These are phyloP conservation scores for Fusarium musae DNA, from an alignment of 2,329 filamentous ascomycete genomes.

Conservation along the genomic window DNA sequence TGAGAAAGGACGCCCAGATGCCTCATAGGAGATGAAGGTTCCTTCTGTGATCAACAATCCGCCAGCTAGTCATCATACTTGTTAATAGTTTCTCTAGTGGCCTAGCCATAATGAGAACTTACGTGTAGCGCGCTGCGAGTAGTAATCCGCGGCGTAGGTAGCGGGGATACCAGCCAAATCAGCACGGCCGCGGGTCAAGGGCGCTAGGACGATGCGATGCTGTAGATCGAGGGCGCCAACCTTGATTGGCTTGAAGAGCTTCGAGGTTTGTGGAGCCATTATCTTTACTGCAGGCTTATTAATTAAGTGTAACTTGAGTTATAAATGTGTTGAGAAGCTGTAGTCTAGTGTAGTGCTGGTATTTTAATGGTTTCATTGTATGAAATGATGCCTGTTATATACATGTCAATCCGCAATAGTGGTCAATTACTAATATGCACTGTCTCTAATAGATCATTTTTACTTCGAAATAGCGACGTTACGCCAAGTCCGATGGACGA, in stretches of 20 bases:
- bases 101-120: background rate
- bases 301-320: too few species aligned
- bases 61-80: conserved; percentile 45
- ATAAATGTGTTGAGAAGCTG: too few species aligned
- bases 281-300: background rate
- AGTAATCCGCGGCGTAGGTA: conserved; percentile 55
- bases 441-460: too few species aligned
- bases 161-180: conserved; percentile 45
- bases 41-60: conserved; percentile 57
- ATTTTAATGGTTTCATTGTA: too few species aligned
- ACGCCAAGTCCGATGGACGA: too few species aligned
- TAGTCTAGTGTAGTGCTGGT: too few species aligned
- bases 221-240: conserved; percentile 52
- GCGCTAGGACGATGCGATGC: conserved; percentile 64
- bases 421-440: too few species aligned
- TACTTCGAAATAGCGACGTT: too few species aligned
- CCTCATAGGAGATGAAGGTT: conserved; percentile 53
- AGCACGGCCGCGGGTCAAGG: conserved; percentile 65
- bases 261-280: background rate
- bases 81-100: too few species aligned
- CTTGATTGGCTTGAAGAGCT: conserved; percentile 55
- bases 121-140: conserved; percentile 56
- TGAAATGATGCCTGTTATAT: too few species aligned
- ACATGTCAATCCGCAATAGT: too few species aligned
- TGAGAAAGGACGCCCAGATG: conserved; percentile 43